Evolutionary conservation across 495 filamentous ascomycete species (phyloP), one percentile per base, ranked within the genome.

Genomic region (Melanomma pulvis-pyrius): DNA sequence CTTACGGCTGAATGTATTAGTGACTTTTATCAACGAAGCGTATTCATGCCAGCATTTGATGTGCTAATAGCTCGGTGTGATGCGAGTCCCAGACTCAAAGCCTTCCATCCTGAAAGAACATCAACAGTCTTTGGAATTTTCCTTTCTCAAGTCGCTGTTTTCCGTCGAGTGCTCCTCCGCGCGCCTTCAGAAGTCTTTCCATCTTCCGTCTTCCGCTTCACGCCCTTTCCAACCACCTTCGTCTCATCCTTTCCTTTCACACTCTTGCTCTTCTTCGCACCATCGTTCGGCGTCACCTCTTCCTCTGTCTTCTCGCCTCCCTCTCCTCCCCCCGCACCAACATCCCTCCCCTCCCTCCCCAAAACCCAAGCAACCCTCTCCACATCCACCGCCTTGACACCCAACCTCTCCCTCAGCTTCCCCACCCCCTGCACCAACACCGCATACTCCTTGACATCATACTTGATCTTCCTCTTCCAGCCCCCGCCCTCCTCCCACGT

Each of bases 401-500:
- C 63, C 39, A 67, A 30, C 28, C 69, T 67, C 53, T 75, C 71
- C 36, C 75, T 69, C 47, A 91, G 64, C 30, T 71, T 72, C 32
- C 73, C 64, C 8, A 82, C 82, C 48, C 75, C 76, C 52, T 74
- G 67, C 65, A 76, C 82, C 49, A 93, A 60, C 30, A 75, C 71
- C 34, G 76, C 67, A 71, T 91, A 92, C 72, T 92, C 89, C 47
- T 83, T 81, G 25, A 79, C 61, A 53, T 81, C 87, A 75, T 92
- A 92, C 73, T 87, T 88, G 69, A 89, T 79, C 67, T 78, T 76
- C 65, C 79, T 67, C 50, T 82, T 78, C 71, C 79, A 81, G 49
- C 76, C 80, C 9, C n/a, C 67, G 21, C 39, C 39, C 8, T 59
- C 30, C 11, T 84, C 47, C 74, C 75, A 68, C 70, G 71, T 73